phyloP scores from a whole-genome alignment of 2,329 filamentous ascomycete genomes.

The Cladobotryum mycophilum region DNA sequence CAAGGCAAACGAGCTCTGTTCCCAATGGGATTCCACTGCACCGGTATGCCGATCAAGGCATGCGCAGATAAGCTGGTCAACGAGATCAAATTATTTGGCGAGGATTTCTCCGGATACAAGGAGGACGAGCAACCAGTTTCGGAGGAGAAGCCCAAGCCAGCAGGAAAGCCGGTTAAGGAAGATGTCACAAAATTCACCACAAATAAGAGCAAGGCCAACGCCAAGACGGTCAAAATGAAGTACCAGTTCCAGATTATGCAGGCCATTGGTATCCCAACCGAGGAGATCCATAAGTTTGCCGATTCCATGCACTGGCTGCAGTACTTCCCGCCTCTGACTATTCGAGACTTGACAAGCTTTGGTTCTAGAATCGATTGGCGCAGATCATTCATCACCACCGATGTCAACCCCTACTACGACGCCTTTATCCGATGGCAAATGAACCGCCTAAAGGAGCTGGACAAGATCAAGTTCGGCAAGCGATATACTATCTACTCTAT shows the following conservation, averaged over 20 bases:
- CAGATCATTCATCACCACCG: conserved; percentile 86
- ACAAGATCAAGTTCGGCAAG: conserved; percentile 91
- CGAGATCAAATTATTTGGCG: conserved; percentile 83
- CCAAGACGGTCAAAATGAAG: conserved; percentile 88
- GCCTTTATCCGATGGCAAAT: conserved; percentile 96
- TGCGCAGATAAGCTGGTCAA: conserved; percentile 90
- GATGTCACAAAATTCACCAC: conserved; percentile 87
- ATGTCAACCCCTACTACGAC: conserved; percentile 95
- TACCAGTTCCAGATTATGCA: conserved; percentile 97
- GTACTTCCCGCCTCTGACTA: conserved; percentile 62
- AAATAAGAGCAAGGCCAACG: conserved; percentile 86
- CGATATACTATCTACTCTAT: conserved; percentile 79
- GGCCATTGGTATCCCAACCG: conserved; percentile 75
- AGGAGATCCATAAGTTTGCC: conserved; percentile 90
- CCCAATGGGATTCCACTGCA: conserved; percentile 87
- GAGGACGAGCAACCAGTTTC: conserved; percentile 52
- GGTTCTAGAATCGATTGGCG: conserved; percentile 91
- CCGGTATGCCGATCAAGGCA: conserved; percentile 96
- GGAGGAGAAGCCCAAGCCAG: conserved; percentile 40
- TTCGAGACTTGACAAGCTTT: conserved; percentile 73
- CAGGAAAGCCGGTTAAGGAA: conserved; percentile 63
- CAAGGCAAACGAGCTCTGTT: conserved; percentile 82
- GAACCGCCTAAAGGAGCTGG: conserved; percentile 79
- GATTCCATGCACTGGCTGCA: conserved; percentile 89
- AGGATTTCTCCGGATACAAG: conserved; percentile 74